Evolutionary conservation across 2,329 filamentous ascomycete species (phyloP), one percentile per base, ranked within the genome.

Genomic region (Dothideomycetes sp.): DNA sequence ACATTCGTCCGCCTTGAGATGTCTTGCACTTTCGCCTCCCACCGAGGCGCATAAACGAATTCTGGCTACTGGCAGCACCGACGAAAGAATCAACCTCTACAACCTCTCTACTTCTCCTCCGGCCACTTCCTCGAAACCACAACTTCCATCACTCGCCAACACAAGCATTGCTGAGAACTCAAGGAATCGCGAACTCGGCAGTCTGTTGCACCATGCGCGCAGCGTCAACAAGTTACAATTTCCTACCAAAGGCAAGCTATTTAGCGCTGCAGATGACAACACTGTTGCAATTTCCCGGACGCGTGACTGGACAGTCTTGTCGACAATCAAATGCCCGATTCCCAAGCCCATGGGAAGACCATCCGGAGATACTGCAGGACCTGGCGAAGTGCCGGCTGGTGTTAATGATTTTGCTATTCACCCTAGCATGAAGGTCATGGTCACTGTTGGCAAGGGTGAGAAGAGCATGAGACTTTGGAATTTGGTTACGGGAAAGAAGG

Each of bases 381-480:
- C 81, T 9, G 87, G 86, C 14, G 83, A 79, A 35, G 77, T 82
- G 18, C 88, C 88, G 0, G 76, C 80, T n/a, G 91, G 91, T 14
- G 77, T 96, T 49, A 96, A 94, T 58, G 84, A 88, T 58, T 94
- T 98, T 59, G 86, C 89, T 2, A 82, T 98, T 18, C 91, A 98
- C 58, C 89, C 91, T 0, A 93, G 84, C 59, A 85, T 94, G 74
- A 96, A 95, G 65, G 69, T 98, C 37, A 94, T 96, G 84, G 77
- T 98, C 44, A 93, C 78, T 51, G 87, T 96, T 7, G 82, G 85
- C 49, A 85, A 81, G 52, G 87, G 87, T 48, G 91, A 98, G 65
- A 79, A 78, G 48, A 86, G 81, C 54, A 93, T 98, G 84, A 71
- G 91, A 47, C 62, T 96, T 48, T 98, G 91, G 91, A 96, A 98